These are phyloP conservation scores for Patellifolia procumbens DNA, from an alignment of 179 eudicot genomes.

Conservation along the genomic window DNA sequence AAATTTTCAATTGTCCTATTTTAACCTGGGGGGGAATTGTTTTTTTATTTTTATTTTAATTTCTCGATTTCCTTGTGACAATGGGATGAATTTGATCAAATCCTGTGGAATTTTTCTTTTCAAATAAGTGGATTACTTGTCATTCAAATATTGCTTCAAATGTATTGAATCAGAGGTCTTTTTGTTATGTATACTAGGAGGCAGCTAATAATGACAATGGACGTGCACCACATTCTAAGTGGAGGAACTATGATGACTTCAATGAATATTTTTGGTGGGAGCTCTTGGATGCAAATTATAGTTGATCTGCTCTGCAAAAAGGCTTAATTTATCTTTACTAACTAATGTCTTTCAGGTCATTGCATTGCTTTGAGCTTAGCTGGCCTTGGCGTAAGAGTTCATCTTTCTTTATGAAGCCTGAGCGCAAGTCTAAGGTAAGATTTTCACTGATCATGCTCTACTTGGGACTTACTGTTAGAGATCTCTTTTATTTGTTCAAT, in stretches of 20 bases:
- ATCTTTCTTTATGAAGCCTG: slow-evolving; percentile 72
- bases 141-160: not conserved
- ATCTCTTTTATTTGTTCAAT: not conserved
- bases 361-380: slow-evolving; percentile 83
- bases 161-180: not conserved
- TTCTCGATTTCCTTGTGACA: not conserved
- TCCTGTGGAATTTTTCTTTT: not conserved
- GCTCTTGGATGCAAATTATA: not conserved
- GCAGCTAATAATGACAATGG: slow-evolving; percentile 87
- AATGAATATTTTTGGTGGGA: slow-evolving; percentile 96
- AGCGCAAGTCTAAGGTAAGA: slow-evolving; percentile 71
- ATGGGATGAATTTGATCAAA: not conserved
- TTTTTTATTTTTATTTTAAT: not conserved
- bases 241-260: slow-evolving; percentile 99
- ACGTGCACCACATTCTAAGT: slow-evolving; percentile 93
- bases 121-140: not conserved
- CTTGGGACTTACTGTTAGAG: not conserved
- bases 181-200: slow-evolving; percentile 51
- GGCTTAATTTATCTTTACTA: not conserved
- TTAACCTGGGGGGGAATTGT: not conserved
- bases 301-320: not conserved
- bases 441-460: not conserved
- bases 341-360: slow-evolving; percentile 52
- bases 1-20: too few species aligned
- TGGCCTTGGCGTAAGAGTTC: slow-evolving; percentile 93